Evolutionary conservation across 768 basidiomycete species (phyloP).

Genomic region (Boletus bicolor): DNA sequence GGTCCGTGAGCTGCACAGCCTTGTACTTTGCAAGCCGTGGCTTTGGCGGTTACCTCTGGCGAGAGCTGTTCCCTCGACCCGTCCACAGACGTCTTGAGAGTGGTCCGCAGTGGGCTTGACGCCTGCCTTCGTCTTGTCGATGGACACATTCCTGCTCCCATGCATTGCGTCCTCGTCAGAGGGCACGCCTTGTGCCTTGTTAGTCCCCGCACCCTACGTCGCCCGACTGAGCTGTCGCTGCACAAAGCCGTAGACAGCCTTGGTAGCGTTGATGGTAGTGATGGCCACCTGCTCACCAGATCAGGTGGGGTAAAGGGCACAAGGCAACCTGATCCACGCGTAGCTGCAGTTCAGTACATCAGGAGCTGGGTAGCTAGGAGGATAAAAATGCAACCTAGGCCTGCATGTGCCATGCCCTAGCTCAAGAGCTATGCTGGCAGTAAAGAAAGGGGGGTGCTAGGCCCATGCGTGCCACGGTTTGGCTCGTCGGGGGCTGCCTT

Average conservation of each 20-base stretch:
- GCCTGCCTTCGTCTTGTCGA: constrained; percentile 43
- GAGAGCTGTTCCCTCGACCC: constrained; percentile 33
- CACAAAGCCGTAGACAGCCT: constrained; percentile 48
- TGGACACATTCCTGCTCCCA: constrained; percentile 35
- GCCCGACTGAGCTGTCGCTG: constrained; percentile 44
- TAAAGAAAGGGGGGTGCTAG: too few relatives aligned
- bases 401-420: too few relatives aligned
- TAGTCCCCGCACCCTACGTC: constrained; percentile 29
- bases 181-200: constrained; percentile 27
- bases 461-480: too few relatives aligned
- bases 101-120: constrained; percentile 38
- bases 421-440: too few relatives aligned
- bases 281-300: constrained; percentile 43
- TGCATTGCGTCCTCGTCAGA: constrained; percentile 32
- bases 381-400: too few relatives aligned
- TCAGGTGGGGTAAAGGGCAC: too few relatives aligned
- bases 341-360: too few relatives aligned
- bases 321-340: too few relatives aligned
- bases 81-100: constrained; percentile 49
- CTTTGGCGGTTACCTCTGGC: constrained; percentile 32
- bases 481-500: too few relatives aligned
- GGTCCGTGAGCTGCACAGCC: constrained; percentile 49
- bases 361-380: too few relatives aligned
- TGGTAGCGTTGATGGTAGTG: constrained; percentile 47
- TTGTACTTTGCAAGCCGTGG: constrained; percentile 43